Evolutionary conservation across 192 early-diverging fungal species (phyloP), one percentile per base, ranked within the genome.

Genomic region (Podila clonocystis): DNA sequence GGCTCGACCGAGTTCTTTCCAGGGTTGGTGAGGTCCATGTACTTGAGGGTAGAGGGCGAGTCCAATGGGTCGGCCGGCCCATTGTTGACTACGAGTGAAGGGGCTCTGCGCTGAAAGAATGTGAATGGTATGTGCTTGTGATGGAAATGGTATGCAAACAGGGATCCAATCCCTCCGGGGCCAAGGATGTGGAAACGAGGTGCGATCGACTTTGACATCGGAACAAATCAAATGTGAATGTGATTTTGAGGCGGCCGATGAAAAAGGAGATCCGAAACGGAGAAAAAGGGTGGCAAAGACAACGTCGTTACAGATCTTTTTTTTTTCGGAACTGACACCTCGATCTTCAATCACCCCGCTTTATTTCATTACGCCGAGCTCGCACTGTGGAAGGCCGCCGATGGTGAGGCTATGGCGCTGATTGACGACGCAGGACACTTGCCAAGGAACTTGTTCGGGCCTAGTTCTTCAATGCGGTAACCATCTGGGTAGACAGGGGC

Each of bases 81-180:
- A n/a, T 24, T 55, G 24, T 5, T 5, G 20, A n/a, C 8, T 20
- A n/a, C 1, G 13, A 19, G 24, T 19, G 85, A 66, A 6, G 86
- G 75, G 20, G 85, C 84, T 20, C 87, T 82, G 28, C 89, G 87
- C 15, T 91, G 87, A 26, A 91, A 82, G 20, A 92, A 78, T 9
- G 89, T 90, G 58, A 90, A 80, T 36, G 89, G 86, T 26, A 85
- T 78, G 2, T 84, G 80, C 20, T 82, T 68, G 17, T 75, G 75
- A 31, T 86, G 83, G 41, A 93, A 85, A 58, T 89, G 82, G 36
- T 85, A 87, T 1, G 91, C 91, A 72, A 90, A 84, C 17, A 93
- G 78, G 30, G 91, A 83, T 12, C 92, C 92, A n/a, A 93, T 87
- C 36, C 91, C 92, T 9, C 92, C 92, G 19, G 89, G 90, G 28